Percentiles rank a stretch among this genome's conserved stretches.
phyloP scores from a whole-genome alignment of 2,329 filamentous ascomycete species.

The Pseudogymnoascus sp. region DNA sequence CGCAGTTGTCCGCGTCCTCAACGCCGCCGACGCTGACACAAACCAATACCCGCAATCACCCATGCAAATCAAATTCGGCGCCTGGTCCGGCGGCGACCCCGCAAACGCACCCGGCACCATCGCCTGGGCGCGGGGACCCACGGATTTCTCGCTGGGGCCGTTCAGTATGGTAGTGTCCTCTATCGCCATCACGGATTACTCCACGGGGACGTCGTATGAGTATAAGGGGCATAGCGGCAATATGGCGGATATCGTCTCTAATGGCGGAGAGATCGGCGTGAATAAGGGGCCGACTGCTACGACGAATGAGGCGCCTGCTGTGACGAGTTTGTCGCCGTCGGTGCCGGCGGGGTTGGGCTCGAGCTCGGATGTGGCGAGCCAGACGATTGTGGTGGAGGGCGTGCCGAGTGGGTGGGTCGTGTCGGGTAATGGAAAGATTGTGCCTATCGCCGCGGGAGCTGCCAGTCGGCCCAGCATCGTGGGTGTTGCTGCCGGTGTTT shows the following conservation, averaged over 20 bases:
- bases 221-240: slow-evolving; percentile 72
- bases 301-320: slow-evolving; percentile 49
- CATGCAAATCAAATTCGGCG: slow-evolving; percentile 86
- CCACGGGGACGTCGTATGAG: slow-evolving; percentile 74
- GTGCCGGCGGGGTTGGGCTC: slow-evolving; percentile 61
- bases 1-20: slow-evolving; percentile 66
- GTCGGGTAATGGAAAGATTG: slow-evolving; percentile 67
- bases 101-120: slow-evolving; percentile 73
- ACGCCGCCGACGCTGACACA: slow-evolving; percentile 55
- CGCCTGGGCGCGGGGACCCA: slow-evolving; percentile 77
- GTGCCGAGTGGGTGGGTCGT: slow-evolving; percentile 78
- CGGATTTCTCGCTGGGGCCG: slow-evolving; percentile 74
- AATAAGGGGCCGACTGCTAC: slow-evolving; percentile 49
- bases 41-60: slow-evolving; percentile 89
- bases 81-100: slow-evolving; percentile 84
- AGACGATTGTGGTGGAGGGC: slow-evolving; percentile 35
- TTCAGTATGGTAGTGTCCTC: slow-evolving; percentile 79
- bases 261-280: slow-evolving; percentile 69
- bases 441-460: slow-evolving; percentile 60
- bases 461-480: slow-evolving; percentile 45
- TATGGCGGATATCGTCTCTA: slow-evolving; percentile 73
- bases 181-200: slow-evolving; percentile 79
- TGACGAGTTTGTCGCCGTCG: slow-evolving; percentile 51
- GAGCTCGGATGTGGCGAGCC: slow-evolving; percentile 40
- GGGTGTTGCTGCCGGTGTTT: background rate